phyloP scores from a whole-genome alignment of 768 basidiomycete genomes.

The Cystobasidium onofrii region DNA sequence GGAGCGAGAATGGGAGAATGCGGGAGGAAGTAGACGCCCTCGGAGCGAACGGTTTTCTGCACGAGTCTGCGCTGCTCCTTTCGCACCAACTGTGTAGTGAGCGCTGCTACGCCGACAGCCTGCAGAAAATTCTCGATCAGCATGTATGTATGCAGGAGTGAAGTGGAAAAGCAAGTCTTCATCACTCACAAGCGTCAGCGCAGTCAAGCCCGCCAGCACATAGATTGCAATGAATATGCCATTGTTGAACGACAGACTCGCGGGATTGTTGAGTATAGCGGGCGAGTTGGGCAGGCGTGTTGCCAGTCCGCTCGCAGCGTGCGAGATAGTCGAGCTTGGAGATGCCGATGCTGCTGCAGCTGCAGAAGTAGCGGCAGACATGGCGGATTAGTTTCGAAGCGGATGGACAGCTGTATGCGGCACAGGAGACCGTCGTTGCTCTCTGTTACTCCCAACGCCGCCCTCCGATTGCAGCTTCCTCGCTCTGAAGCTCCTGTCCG shows the following conservation, averaged over 20 bases:
- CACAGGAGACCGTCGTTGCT: too few relatives aligned
- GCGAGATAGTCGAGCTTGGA: not conserved
- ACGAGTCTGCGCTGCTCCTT: slow-evolving; percentile 24
- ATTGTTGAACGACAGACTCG: not conserved
- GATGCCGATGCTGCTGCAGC: not conserved
- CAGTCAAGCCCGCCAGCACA: slow-evolving; percentile 3
- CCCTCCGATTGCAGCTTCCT: too few relatives aligned
- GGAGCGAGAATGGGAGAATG: slow-evolving; percentile 20
- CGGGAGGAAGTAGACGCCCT: slow-evolving; percentile 16
- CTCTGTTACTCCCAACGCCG: too few relatives aligned
- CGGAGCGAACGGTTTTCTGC: not conserved
- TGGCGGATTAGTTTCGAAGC: not conserved
- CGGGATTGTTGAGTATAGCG: not conserved
- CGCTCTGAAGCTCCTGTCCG: too few relatives aligned
- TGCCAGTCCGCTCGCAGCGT: not conserved
- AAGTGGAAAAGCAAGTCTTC: too few relatives aligned
- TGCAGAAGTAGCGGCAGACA: not conserved
- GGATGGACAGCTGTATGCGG: too few relatives aligned
- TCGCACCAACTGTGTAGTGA: slow-evolving; percentile 3
- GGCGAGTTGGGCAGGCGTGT: not conserved
- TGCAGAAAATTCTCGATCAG: not conserved
- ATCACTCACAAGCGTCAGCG: not conserved
- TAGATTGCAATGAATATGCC: not conserved
- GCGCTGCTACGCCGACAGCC: slow-evolving; percentile 8
- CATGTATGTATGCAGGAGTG: not conserved